Evolutionary conservation across 1,284 basidiomycete species (phyloP), one percentile per base, ranked within the genome.

Genomic region (Cryptococcus floricola): DNA sequence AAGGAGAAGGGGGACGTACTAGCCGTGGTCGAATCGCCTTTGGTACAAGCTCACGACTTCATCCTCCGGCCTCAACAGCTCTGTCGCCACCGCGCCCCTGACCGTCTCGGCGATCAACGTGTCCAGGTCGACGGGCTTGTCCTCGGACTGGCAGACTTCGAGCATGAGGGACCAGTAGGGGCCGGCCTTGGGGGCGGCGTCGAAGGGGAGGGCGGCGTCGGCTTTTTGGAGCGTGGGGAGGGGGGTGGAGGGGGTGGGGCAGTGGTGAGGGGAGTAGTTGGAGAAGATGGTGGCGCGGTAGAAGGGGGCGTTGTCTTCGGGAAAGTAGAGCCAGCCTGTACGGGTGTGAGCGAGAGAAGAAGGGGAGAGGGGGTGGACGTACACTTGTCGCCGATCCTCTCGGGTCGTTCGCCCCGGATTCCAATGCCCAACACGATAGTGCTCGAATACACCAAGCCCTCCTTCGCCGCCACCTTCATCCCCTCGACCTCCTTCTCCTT

Each of bases 281-380:
- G 79, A 80, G 67, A 82, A 82, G 67, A 82, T 79, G 56, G 81
- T 82, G 16, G 79, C 80, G 44, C 81, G 78, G 74, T 82, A 82
- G 74, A 81, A 82, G 39, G 81, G 81, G 44, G 77, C 77, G 71
- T 81, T 73, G 60, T 78, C 75, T 62, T 80, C 80, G 42, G 79
- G 79, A 71, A 74, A 79, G 75, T 74, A 78, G 61, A 74, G 59
- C 70, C 70, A 68, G 60, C 66, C 66, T 68, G 25, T 2, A 27
- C 16, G 10, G 16, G 41, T 41, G 10, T 49, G 39, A 46, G 50
- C 23, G 27, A 16, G 2, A 19, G n/a, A 8, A 34, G 31, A 1
- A 34, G 37, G 7, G 12, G 2, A 14, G 14, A 39, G 12, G 8
- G 18, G 13, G 27, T 12, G 8, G 14, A 60, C 68, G 59, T 54